Conservation (phyloP, 768 basidiomycete species). For the Sutorius australiensis region DNA sequence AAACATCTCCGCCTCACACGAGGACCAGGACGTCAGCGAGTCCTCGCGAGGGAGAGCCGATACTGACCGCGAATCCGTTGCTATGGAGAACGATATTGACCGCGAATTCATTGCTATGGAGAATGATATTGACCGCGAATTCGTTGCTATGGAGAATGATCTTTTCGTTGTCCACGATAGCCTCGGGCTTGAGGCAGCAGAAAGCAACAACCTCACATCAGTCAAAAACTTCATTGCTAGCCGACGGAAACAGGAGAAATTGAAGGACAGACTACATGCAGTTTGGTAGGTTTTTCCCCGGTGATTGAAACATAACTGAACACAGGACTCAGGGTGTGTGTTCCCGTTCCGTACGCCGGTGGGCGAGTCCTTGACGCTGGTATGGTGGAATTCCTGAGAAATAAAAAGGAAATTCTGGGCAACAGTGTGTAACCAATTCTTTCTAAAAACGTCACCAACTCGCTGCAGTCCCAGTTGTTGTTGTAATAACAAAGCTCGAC, state of each 20-base stretch:
- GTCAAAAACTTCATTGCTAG: background rate
- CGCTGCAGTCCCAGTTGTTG: conserved; percentile 2
- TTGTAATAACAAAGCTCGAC: conserved; percentile 10
- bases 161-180: conserved; percentile 7
- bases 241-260: background rate
- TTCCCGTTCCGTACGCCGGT: background rate
- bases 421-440: background rate
- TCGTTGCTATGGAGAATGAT: background rate
- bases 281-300: background rate
- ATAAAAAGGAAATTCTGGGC: conserved; percentile 2
- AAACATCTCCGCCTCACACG: too few species aligned
- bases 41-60: background rate
- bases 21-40: background rate
- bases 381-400: background rate
- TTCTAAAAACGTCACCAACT: too few species aligned
- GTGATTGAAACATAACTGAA: background rate
- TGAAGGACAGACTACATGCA: conserved; percentile 5
- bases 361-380: background rate
- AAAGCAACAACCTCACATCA: background rate
- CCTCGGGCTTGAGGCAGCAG: conserved; percentile 4
- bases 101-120: background rate
- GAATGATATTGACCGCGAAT: background rate
- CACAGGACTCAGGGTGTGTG: background rate
- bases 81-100: background rate
- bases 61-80: background rate